These are phyloP conservation scores for Picochlorum sp. DNA, from an alignment of 139 green algal species.

Conservation along the genomic window DNA sequence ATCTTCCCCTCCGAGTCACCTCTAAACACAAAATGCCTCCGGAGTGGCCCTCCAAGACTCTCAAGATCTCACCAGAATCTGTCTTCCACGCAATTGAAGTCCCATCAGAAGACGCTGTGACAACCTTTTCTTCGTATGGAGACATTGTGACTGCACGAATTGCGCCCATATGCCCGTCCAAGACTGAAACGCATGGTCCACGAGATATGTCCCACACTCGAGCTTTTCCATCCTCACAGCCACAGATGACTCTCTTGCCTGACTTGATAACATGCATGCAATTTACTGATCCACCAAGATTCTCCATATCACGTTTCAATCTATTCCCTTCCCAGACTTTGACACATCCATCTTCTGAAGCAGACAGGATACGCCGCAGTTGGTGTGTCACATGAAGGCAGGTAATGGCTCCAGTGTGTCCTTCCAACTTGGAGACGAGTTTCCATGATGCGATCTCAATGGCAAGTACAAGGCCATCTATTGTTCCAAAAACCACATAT, in stretches of 20 bases:
- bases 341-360: slow-evolving; percentile 46
- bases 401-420: slow-evolving; percentile 60
- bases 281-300: too few relatives aligned
- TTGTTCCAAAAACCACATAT: slow-evolving; percentile 29
- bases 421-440: slow-evolving; percentile 42
- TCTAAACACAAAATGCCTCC: slow-evolving; percentile 40
- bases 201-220: slow-evolving; percentile 41
- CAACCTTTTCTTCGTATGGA: slow-evolving; percentile 21
- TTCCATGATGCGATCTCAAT: slow-evolving; percentile 43
- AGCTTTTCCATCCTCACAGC: slow-evolving; percentile 47
- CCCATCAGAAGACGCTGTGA: slow-evolving; percentile 42
- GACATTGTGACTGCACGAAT: slow-evolving; percentile 51
- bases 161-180: slow-evolving; percentile 36
- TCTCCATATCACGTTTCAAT: too few relatives aligned
- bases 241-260: slow-evolving; percentile 37
- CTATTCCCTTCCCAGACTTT: slow-evolving; percentile 57
- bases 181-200: slow-evolving; percentile 23
- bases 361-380: slow-evolving; percentile 39
- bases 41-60: slow-evolving; percentile 57
- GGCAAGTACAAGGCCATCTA: slow-evolving; percentile 44
- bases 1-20: slow-evolving; percentile 44
- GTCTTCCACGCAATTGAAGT: slow-evolving; percentile 24
- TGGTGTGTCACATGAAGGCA: slow-evolving; percentile 35
- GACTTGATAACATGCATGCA: too few relatives aligned
- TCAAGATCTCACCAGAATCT: slow-evolving; percentile 21